Evolutionary conservation across 2,329 filamentous ascomycete genomes (phyloP).

Genomic region (Penicillium occitanis): DNA sequence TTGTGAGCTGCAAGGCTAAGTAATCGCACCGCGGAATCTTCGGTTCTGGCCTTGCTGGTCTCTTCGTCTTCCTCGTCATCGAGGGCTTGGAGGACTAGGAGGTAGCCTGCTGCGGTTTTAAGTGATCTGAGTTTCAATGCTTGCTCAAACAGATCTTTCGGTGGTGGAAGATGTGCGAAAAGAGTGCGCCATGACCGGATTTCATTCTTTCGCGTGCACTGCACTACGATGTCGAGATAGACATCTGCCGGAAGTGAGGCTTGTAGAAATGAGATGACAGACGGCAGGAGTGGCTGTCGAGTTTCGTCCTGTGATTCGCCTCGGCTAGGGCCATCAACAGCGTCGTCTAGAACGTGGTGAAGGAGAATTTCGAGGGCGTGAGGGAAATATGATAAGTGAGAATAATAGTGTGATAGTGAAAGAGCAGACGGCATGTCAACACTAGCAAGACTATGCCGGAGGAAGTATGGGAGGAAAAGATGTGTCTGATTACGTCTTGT

Average conservation of each 20-base stretch:
- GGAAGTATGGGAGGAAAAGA: slow-evolving; percentile 83
- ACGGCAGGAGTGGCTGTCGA: slow-evolving; percentile 41
- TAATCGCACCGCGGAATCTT: slow-evolving; percentile 67
- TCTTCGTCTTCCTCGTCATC: slow-evolving; percentile 53
- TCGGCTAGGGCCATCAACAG: slow-evolving; percentile 66
- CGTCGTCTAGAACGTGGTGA: slow-evolving; percentile 90
- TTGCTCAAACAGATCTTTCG: slow-evolving; percentile 90
- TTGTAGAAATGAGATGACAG: slow-evolving; percentile 62
- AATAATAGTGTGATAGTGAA: slow-evolving; percentile 78
- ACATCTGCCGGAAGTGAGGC: slow-evolving; percentile 68
- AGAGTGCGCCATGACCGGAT: slow-evolving; percentile 91
- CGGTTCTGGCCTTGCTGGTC: slow-evolving; percentile 53
- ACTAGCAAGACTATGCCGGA: slow-evolving; percentile 74
- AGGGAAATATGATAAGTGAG: slow-evolving; percentile 84
- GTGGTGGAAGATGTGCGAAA: slow-evolving; percentile 86
- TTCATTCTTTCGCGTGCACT: slow-evolving; percentile 96
- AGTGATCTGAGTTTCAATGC: slow-evolving; percentile 79
- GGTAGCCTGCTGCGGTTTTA: slow-evolving; percentile 93
- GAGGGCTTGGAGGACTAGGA: slow-evolving; percentile 88
- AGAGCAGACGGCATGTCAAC: slow-evolving; percentile 79
- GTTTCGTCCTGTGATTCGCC: slow-evolving; percentile 31
- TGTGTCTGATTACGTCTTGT: slow-evolving; percentile 66
- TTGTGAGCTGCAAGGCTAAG: slow-evolving; percentile 78
- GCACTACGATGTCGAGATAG: slow-evolving; percentile 92
- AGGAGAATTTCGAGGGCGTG: slow-evolving; percentile 90